Percentiles rank a stretch among this genome's conserved stretches.
phyloP scores from a whole-genome alignment of 1,284 basidiomycete species.

The Pseudomicrostroma phylloplanum region DNA sequence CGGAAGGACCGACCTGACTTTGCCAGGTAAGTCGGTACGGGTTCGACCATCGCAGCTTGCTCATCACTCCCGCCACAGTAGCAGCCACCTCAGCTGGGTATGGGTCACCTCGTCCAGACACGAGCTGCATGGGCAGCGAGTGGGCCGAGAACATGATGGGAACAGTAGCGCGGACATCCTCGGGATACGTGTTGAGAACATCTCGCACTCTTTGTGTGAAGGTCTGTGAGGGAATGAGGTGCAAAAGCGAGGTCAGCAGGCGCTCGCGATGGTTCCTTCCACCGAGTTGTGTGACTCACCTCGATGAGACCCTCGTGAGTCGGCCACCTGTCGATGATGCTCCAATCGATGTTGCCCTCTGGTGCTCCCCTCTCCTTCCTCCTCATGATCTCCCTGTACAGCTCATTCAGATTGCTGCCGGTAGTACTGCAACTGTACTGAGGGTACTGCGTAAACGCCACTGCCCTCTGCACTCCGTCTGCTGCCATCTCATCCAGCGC shows the following conservation, averaged over 20 bases:
- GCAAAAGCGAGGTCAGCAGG: not conserved
- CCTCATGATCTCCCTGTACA: conserved; percentile 61
- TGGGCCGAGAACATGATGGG: conserved; percentile 95
- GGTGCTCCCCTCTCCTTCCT: conserved; percentile 38
- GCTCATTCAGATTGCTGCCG: conserved; percentile 90
- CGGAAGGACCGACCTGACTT: conserved; percentile 90
- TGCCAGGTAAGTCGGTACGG: conserved; percentile 92
- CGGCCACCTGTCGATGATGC: conserved; percentile 96
- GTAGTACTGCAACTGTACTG: conserved; percentile 99
- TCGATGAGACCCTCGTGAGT: conserved; percentile 88
- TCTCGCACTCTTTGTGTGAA: conserved; percentile 81
- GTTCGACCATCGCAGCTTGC: conserved; percentile 43
- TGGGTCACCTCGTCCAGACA: conserved; percentile 74
- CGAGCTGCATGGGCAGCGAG: conserved; percentile 72
- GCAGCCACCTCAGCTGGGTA: conserved; percentile 94
- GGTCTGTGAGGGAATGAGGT: conserved; percentile 58
- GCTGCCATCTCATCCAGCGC: conserved; percentile 75
- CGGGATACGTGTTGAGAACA: conserved; percentile 72
- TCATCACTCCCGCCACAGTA: conserved; percentile 57
- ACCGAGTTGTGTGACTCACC: conserved; percentile 50
- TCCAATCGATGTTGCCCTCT: conserved; percentile 75
- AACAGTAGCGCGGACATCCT: conserved; percentile 62
- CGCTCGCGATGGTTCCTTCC: not conserved
- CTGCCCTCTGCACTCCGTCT: conserved; percentile 84
- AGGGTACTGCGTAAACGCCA: conserved; percentile 97